These are phyloP conservation scores for Anthracocystis panici-leucophaei DNA, from an alignment of 1,284 basidiomycete species.

Conservation along the genomic window DNA sequence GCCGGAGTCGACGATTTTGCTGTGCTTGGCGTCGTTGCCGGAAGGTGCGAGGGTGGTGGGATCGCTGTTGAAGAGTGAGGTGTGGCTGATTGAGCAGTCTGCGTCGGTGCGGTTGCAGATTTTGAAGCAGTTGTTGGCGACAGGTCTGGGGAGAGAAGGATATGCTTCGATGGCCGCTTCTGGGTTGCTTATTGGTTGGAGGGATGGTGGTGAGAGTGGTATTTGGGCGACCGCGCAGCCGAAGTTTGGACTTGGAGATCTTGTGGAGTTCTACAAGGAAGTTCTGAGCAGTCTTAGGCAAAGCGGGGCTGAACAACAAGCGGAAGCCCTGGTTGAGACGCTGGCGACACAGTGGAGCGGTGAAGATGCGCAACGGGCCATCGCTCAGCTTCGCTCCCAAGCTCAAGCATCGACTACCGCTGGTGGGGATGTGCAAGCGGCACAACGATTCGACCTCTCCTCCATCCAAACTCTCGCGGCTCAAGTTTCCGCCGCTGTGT, in stretches of 20 bases:
- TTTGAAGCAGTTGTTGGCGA: conserved; percentile 17
- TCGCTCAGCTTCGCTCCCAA: conserved; percentile 8
- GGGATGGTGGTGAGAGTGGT: conserved; percentile 18
- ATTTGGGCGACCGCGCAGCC: conserved; percentile 8
- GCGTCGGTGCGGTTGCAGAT: conserved; percentile 8
- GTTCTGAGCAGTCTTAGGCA: neutral
- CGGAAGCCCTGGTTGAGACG: conserved; percentile 1
- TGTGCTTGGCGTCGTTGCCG: conserved; percentile 29
- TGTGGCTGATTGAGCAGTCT: conserved; percentile 21
- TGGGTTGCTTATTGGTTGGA: conserved; percentile 31
- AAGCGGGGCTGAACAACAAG: neutral
- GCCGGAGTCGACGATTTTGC: conserved; percentile 9
- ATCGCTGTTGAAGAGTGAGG: conserved; percentile 9
- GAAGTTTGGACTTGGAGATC: neutral
- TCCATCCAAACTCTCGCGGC: conserved; percentile 10
- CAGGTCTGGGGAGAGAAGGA: neutral
- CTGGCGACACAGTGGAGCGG: conserved; percentile 7
- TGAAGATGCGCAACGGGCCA: conserved; percentile 12
- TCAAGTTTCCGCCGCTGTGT: conserved; percentile 5
- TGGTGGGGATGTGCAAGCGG: neutral
- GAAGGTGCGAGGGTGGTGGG: conserved; percentile 14
- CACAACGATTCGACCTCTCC: conserved; percentile 21
- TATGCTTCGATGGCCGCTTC: conserved; percentile 14
- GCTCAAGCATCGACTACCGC: neutral
- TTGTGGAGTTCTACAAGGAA: conserved; percentile 13